Evolutionary conservation across 495 filamentous ascomycete genomes (phyloP).

Genomic region (Endocarpon pusillum): DNA sequence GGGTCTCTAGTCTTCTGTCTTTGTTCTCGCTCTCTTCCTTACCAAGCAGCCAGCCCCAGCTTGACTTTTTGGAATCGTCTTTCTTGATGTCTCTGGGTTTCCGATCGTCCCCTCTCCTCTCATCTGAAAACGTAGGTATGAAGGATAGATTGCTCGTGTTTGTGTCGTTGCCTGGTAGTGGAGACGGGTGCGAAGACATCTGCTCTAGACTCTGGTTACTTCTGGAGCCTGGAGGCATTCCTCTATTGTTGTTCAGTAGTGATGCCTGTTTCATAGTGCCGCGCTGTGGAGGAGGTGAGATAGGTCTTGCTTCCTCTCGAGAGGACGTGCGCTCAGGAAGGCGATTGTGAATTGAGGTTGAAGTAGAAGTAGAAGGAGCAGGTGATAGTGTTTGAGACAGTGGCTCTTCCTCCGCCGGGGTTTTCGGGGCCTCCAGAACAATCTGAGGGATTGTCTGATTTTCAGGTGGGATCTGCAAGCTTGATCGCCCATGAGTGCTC

Average conservation of each 20-base stretch:
- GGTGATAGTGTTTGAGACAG: constrained; percentile 17
- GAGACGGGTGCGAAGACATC: constrained; percentile 42
- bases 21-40: constrained; percentile 49
- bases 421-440: constrained; percentile 43
- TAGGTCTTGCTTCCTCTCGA: constrained; percentile 24
- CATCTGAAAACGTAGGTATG: constrained; percentile 60
- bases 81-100: constrained; percentile 47
- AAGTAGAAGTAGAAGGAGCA: constrained; percentile 13
- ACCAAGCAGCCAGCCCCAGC: constrained; percentile 64
- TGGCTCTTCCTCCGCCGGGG: constrained; percentile 23
- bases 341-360: constrained; percentile 14
- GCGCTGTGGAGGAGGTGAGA: constrained; percentile 10
- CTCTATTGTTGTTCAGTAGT: constrained; percentile 5
- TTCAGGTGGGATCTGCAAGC: constrained; percentile 16
- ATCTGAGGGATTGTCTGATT: constrained; percentile 45
- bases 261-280: constrained; percentile 6
- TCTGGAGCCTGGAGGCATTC: constrained; percentile 1
- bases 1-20: constrained; percentile 42
- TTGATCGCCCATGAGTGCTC: constrained; percentile 32
- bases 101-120: constrained; percentile 47
- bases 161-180: constrained; percentile 51
- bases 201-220: constrained; percentile 36
- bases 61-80: constrained; percentile 54
- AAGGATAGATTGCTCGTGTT: constrained; percentile 68
- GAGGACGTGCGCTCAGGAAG: constrained; percentile 36